Evolutionary conservation across 2,329 filamentous ascomycete species (phyloP).

Genomic region (Akanthomyces lecanii): DNA sequence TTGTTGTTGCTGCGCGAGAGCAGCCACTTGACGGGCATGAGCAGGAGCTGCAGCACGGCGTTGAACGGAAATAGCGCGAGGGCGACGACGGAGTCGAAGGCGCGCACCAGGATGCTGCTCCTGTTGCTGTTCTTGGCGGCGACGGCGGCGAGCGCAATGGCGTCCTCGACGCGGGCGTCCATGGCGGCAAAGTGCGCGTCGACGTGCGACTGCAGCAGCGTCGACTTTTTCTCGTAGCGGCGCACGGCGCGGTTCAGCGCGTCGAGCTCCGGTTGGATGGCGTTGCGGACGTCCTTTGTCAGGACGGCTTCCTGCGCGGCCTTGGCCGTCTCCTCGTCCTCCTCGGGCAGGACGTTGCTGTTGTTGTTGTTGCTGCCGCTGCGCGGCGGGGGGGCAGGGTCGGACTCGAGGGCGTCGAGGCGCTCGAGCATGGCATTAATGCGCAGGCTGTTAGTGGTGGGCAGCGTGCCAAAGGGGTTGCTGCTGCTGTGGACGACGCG

Average conservation of each 20-base stretch:
- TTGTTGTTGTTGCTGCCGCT: constrained; percentile 17
- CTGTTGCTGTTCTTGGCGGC: constrained; percentile 53
- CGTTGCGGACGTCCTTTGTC: constrained; percentile 56
- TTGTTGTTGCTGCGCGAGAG: constrained; percentile 29
- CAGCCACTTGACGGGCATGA: constrained; percentile 38
- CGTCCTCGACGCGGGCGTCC: constrained; percentile 69
- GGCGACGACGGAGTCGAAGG: constrained; percentile 33
- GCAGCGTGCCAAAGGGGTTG: constrained; percentile 38
- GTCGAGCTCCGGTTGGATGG: constrained; percentile 77
- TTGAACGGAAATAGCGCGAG: constrained; percentile 41
- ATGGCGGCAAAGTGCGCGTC: constrained; percentile 70
- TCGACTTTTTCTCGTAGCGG: constrained; percentile 85
- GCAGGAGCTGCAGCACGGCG: constrained; percentile 34
- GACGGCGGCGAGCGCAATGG: constrained; percentile 74
- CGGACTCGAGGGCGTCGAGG: constrained; percentile 64
- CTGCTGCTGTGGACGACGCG: constrained; percentile 57
- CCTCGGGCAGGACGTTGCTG: constrained; percentile 23
- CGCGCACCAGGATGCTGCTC: constrained; percentile 35
- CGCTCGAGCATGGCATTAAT: constrained; percentile 59
- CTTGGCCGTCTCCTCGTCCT: constrained; percentile 29
- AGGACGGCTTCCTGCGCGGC: constrained; percentile 40
- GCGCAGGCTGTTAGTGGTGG: constrained; percentile 34
- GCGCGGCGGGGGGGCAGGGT: constrained; percentile 27
- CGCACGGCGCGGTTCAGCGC: constrained; percentile 83
- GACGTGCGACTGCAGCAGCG: constrained; percentile 68